Evolutionary conservation across 2,329 filamentous ascomycete genomes (phyloP).

Genomic region (Xylariaceae sp.): DNA sequence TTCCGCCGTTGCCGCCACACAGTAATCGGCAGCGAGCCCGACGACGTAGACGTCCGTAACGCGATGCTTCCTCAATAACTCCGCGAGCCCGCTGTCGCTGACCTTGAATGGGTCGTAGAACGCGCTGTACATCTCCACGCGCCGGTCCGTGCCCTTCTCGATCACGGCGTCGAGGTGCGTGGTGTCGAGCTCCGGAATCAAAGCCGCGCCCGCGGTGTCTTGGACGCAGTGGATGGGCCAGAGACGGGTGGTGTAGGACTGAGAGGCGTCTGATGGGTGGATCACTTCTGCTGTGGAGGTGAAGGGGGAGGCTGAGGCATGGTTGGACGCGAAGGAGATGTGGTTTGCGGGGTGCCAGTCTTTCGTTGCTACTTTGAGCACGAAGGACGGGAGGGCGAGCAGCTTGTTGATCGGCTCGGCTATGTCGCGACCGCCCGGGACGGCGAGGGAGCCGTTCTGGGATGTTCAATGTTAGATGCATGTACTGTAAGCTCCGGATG

Average conservation of each 20-base stretch:
- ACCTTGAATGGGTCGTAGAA: constrained; percentile 78
- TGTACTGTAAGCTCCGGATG: not conserved
- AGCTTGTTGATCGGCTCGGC: constrained; percentile 70
- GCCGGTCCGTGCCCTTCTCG: constrained; percentile 70
- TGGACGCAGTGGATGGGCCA: constrained; percentile 93
- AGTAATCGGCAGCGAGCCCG: constrained; percentile 85
- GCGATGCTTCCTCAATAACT: constrained; percentile 48
- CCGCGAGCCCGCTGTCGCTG: constrained; percentile 60
- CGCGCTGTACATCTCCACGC: constrained; percentile 90
- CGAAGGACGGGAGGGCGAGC: constrained; percentile 67
- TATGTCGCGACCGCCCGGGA: constrained; percentile 68
- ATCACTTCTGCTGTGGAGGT: constrained; percentile 58
- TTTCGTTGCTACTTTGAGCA: constrained; percentile 76
- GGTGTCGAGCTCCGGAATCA: constrained; percentile 67
- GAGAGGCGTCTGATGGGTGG: constrained; percentile 61
- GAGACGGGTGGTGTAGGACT: constrained; percentile 64
- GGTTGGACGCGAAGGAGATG: constrained; percentile 84
- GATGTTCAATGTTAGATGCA: constrained; percentile 15
- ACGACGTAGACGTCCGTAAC: constrained; percentile 82
- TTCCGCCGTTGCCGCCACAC: constrained; percentile 76
- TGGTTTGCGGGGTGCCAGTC: constrained; percentile 85
- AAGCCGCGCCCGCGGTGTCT: constrained; percentile 63
- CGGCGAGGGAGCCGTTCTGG: constrained; percentile 79
- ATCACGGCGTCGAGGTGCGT: constrained; percentile 60
- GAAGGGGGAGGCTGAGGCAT: constrained; percentile 65